Base-by-base conservation (phyloP, 164 flowering plant species). In the Liquidambar formosana region DNA sequence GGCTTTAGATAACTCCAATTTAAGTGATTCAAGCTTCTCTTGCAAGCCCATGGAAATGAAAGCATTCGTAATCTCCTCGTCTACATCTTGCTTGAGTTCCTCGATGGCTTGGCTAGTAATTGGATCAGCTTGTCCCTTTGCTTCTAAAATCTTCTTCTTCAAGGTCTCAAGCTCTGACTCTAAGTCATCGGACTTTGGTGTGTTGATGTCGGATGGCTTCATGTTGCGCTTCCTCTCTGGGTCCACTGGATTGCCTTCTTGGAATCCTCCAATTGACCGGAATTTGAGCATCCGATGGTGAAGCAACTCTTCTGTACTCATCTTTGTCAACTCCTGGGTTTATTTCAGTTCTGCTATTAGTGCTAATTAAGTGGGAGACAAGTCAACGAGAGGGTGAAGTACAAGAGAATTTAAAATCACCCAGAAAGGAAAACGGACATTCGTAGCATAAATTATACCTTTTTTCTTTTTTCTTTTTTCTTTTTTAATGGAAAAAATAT, bases 41-140 rank as follows among this genome's bases (percentile, higher is more conserved):
- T 73, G 66, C 57, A 82, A 61, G 5, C 82, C 82, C 78, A 82
- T 73, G 23, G 82, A 67, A 38, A 71, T 77, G 70, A 79, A 73
- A 38, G 83, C 81, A 22, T 64, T 68, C 19, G 74, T 75, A 2
- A 79, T 73, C 66, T 77, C 81, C 61, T 75, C 49, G 52, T 79
- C 83, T 1, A 78, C 77, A 23, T 82, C 83, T 66, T 76, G 65
- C 62, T 49, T 28, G 22, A 79, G 73, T 66, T 68, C 72, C 70
- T 79, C 64, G 51, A 80, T 64, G 9, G 69, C 60, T 63, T 76
- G 67, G 45, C 47, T 62, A 11, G 78, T 69, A 48, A 66, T 48
- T 28, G 61, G 70, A 53, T 69, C 75, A 15, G 65, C 21, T 12
- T 73, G 67, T 16, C 63, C 73, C 60, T 74, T 71, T 0, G 73